Evolutionary conservation across 2,329 filamentous ascomycete species (phyloP).

Genomic region (Penicillium griseofulvum): DNA sequence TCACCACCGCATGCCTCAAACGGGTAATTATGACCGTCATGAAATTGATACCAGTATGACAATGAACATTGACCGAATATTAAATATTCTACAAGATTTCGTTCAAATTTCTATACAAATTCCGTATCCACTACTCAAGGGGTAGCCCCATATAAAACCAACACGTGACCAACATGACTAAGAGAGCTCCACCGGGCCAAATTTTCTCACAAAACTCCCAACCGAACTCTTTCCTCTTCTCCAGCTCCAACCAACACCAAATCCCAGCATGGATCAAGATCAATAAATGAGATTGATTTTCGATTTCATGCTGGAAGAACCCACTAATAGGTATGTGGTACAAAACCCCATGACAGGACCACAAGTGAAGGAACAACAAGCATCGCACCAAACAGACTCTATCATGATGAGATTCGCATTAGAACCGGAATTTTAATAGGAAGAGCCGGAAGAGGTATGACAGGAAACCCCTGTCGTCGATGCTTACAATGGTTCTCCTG

Average conservation of each 20-base stretch:
- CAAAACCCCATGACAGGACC: neutral
- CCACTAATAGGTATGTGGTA: slow-evolving; percentile 4
- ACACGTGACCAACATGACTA: slow-evolving; percentile 16
- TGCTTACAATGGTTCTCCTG: slow-evolving; percentile 51
- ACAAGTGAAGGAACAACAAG: slow-evolving; percentile 3
- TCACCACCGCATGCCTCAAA: neutral
- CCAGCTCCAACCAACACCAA: neutral
- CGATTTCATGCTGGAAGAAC: slow-evolving; percentile 5
- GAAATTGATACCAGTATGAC: neutral
- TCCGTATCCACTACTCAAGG: neutral
- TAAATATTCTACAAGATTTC: too few relatives aligned
- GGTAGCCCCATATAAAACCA: neutral
- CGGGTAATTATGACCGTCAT: neutral
- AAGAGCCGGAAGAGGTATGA: slow-evolving; percentile 51
- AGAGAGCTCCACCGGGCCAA: slow-evolving; percentile 13
- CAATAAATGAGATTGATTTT: slow-evolving; percentile 7
- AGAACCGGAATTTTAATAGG: slow-evolving; percentile 45
- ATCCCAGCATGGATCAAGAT: slow-evolving; percentile 5
- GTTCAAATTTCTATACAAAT: neutral
- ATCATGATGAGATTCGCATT: slow-evolving; percentile 43
- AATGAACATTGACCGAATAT: neutral
- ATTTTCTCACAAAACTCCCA: slow-evolving; percentile 19
- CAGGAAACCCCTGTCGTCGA: slow-evolving; percentile 42
- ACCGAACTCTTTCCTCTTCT: slow-evolving; percentile 2
- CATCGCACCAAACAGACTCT: slow-evolving; percentile 19